phyloP scores from a whole-genome alignment of 2,329 filamentous ascomycete genomes.

The Paecilomyces niveus region DNA sequence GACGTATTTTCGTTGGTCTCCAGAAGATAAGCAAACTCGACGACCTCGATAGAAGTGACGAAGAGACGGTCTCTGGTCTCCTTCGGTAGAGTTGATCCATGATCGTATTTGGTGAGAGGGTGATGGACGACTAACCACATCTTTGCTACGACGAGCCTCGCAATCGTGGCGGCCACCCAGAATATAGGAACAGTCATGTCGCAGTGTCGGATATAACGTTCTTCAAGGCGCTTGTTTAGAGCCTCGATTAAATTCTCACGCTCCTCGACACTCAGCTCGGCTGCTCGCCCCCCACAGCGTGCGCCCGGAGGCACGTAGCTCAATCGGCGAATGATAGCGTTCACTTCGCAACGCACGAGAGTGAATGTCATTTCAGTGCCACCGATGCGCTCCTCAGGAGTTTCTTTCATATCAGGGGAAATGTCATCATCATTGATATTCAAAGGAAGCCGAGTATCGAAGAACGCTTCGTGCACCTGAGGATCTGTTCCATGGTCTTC shows the following conservation, averaged over 20 bases:
- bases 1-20: conserved; percentile 55
- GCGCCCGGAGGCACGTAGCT: conserved; percentile 26
- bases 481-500: conserved; percentile 46
- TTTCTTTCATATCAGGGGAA: conserved; percentile 40
- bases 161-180: conserved; percentile 62
- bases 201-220: conserved; percentile 48
- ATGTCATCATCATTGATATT: conserved; percentile 50
- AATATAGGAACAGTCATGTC: conserved; percentile 49
- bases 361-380: conserved; percentile 49
- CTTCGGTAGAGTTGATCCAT: conserved; percentile 50
- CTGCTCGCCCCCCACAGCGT: conserved; percentile 10
- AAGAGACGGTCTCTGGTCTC: conserved; percentile 64
- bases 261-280: conserved; percentile 19
- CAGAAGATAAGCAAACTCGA: conserved; percentile 62
- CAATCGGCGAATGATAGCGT: conserved; percentile 33
- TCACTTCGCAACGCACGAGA: conserved; percentile 49
- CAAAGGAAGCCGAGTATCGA: conserved; percentile 42
- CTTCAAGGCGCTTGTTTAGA: conserved; percentile 48
- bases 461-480: conserved; percentile 36
- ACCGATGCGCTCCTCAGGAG: conserved; percentile 43
- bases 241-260: conserved; percentile 44
- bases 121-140: conserved; percentile 73
- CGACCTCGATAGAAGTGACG: conserved; percentile 64
- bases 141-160: conserved; percentile 67
- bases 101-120: conserved; percentile 55